Evolutionary conservation across 176 grass and related monocot genomes (phyloP), one percentile per base, ranked within the genome.

Genomic region (Oryza glumipatula): DNA sequence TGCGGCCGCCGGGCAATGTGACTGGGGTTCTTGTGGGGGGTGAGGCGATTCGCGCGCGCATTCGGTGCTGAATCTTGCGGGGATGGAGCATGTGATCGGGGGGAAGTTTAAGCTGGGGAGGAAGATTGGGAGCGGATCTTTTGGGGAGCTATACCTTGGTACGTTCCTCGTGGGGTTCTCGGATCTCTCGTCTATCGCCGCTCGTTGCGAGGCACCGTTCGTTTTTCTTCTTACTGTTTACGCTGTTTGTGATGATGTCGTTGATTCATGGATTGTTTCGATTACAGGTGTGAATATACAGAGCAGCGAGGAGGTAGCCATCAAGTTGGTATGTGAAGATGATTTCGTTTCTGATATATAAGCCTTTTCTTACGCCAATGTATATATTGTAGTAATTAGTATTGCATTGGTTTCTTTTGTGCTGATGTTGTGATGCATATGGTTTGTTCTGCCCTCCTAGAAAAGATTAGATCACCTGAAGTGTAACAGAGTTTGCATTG

Each of bases 101-200:
- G 93, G 91, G 0, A 98, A 95, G 87, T 98, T 95, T 82, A 98
- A 95, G 89, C 79, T 98, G 39, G 95, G 95, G 66, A 95, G 91
- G 68, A 98, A 95, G 91, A 98, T 98, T 67, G 95, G 95, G 23
- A 89, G 93, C 82, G 95, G 95, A 92, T 98, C 95, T 74, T 98
- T 98, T 54, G 95, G 95, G 78, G 91, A 95, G 87, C 88, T 98
- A 48, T 98, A 88, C 82, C 89, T 98, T 26, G 95, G 95, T 98
- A 84, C 28, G 86, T 80, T 35, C 26, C 60, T 71, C 51, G 51
- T 21, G 43, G 52, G 56, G 64, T 74, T 86, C 48, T 48, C 47
- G 51, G 68, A 83, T 75, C 78, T 75, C 41, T 82, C 69, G 15
- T 67, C 70, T 36, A 49, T 76, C 30, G 16, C 52, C 56, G 52